Evolutionary conservation across 495 filamentous ascomycete genomes (phyloP), one percentile per base, ranked within the genome.

Genomic region (Amniculicola lignicola): DNA sequence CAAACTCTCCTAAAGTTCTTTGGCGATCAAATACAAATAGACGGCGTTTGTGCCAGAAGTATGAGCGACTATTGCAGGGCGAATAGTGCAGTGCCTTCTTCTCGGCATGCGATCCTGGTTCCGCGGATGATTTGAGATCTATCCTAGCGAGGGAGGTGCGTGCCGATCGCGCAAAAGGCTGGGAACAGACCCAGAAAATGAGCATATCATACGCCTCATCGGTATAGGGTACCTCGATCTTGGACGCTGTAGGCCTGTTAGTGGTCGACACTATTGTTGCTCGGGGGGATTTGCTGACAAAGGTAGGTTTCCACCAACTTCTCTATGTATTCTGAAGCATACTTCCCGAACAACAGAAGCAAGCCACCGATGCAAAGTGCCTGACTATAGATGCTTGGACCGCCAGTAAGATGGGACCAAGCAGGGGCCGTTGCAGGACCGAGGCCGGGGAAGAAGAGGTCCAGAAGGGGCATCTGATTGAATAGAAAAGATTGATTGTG

Each of bases 41-140:
- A 22, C 31, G 47, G 28, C 25, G 31, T 51, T 51, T 51, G 35
- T 51, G 33, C 31, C 47, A 51, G 18, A 51, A 51, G 47, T 40
- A 51, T 23, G 33, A 51, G 47, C 47, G 47, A 51, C 33, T 35
- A 51, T 51, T 51, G 19, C 47, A 51, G 33, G 47, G 47, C 16
- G 31, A 36, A 39, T 51, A 51, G 18, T 51, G 33, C 47, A 51
- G 47, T 51, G 47, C 15, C 47, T 51, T 51, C 29, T 51, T 51
- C 47, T 39, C 18, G 18, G 47, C 47, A 38, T 51, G 29, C 47
- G 47, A 51, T 51, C 33, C 47, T 4, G 47, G 29, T 51, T 51
- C 21, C 47, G 47, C 31, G 33, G 47, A 51, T 39, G 31, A 31
- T 51, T 51, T 51, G 18, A 51, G 47, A 51, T 51, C 47, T 38